A percentile compares a stretch with the other conserved stretches of the same genome.
phyloP scores from a whole-genome alignment of 352 stramenopile genomes.

The Phytophthora meadii region DNA sequence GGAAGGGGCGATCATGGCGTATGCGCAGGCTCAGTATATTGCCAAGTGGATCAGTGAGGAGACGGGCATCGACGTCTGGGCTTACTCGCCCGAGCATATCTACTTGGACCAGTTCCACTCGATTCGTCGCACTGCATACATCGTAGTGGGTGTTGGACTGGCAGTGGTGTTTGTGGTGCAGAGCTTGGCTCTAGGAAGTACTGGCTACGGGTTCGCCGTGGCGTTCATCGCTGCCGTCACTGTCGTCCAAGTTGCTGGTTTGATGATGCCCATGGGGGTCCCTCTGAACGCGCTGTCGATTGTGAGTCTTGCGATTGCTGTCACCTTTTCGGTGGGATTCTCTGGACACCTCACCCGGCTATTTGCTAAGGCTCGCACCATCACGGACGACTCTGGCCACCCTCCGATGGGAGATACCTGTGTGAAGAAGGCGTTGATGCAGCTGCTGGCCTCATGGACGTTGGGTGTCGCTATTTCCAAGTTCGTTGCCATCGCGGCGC shows the following conservation, averaged over 20 bases:
- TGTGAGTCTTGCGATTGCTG: constrained; percentile 79
- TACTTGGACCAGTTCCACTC: constrained; percentile 80
- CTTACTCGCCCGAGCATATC: constrained; percentile 65
- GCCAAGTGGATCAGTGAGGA: constrained; percentile 73
- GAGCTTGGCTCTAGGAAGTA: constrained; percentile 51
- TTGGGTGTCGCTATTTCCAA: constrained; percentile 50
- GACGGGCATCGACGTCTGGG: constrained; percentile 74
- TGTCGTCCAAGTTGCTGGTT: constrained; percentile 63
- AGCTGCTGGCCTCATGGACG: constrained; percentile 49
- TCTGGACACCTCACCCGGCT: constrained; percentile 73
- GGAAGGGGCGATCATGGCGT: constrained; percentile 49
- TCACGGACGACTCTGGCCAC: constrained; percentile 29
- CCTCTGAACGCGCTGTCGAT: constrained; percentile 86
- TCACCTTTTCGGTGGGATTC: constrained; percentile 83
- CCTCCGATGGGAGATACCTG: constrained; percentile 36
- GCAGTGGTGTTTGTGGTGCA: constrained; percentile 58
- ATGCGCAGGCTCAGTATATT: constrained; percentile 63
- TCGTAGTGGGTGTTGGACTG: constrained; percentile 56
- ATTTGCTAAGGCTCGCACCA: constrained; percentile 56
- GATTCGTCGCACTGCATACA: constrained; percentile 57
- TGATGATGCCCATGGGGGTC: constrained; percentile 69
- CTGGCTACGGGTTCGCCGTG: constrained; percentile 58
- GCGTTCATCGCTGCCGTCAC: constrained; percentile 52
- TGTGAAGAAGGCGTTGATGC: constrained; percentile 46
- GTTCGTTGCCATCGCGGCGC: constrained; percentile 46